phyloP scores from a whole-genome alignment of 345 rosid species.

The Trapa bicornis region DNA sequence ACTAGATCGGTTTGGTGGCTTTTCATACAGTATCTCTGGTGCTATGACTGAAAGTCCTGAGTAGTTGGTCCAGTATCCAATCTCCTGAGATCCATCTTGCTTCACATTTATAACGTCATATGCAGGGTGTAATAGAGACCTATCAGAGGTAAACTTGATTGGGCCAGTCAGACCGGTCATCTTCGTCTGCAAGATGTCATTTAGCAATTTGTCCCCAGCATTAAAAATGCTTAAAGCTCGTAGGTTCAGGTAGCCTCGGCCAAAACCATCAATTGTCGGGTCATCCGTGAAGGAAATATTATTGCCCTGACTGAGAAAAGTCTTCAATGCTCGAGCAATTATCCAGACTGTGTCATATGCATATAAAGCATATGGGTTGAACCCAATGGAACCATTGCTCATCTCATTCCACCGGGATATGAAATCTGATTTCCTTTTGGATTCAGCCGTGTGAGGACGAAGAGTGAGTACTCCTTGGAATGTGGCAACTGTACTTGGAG shows the following conservation, averaged over 20 bases:
- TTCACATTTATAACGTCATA: conserved; percentile 55
- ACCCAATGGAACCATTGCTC: conserved; percentile 59
- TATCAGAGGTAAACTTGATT: conserved; percentile 38
- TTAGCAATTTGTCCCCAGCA: conserved; percentile 46
- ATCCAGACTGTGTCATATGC: conserved; percentile 93
- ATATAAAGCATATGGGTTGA: conserved; percentile 64
- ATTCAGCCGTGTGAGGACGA: conserved; percentile 56
- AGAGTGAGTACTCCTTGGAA: conserved; percentile 57
- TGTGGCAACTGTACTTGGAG: conserved; percentile 20
- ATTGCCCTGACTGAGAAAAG: conserved; percentile 50
- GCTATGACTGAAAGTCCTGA: conserved; percentile 63
- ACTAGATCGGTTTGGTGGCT: conserved; percentile 53
- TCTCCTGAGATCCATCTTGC: conserved; percentile 28
- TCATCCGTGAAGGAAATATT: conserved; percentile 64
- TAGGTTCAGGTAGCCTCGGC: conserved; percentile 51
- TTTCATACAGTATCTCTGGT: conserved; percentile 59
- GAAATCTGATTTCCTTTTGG: conserved; percentile 50
- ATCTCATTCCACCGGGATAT: conserved; percentile 49
- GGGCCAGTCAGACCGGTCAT: conserved; percentile 75
- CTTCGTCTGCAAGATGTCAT: conserved; percentile 42
- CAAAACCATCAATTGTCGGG: conserved; percentile 26
- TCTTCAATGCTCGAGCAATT: conserved; percentile 62
- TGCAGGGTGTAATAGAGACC: conserved; percentile 50
- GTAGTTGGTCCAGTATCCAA: conserved; percentile 90
- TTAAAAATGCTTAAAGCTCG: conserved; percentile 62